A percentile compares a stretch with the other conserved stretches of the same genome.
These are phyloP conservation scores for Elsinoe ampelina DNA, from an alignment of 2,329 filamentous ascomycete genomes.

Conservation along the genomic window DNA sequence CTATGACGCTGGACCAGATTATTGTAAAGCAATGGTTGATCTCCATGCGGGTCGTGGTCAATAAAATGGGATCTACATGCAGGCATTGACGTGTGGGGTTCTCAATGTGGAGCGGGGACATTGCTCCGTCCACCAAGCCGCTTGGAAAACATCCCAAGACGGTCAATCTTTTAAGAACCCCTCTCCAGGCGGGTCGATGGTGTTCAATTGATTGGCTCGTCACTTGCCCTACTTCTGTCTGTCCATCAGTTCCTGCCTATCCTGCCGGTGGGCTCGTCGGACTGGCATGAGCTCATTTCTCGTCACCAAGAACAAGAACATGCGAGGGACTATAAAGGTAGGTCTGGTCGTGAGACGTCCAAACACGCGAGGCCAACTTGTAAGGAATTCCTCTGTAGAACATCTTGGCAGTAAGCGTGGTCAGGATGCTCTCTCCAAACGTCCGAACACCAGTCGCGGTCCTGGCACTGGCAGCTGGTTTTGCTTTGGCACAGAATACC, in stretches of 20 bases:
- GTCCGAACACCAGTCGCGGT: background rate
- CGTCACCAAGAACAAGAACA: background rate
- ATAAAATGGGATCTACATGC: slow-evolving; percentile 2
- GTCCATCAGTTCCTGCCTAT: background rate
- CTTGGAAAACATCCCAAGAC: background rate
- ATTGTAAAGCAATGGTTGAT: background rate
- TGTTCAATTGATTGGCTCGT: background rate
- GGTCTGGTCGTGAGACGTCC: background rate
- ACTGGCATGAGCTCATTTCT: slow-evolving; percentile 3
- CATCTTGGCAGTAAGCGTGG: background rate
- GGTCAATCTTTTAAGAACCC: slow-evolving; percentile 3
- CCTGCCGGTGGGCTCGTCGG: background rate
- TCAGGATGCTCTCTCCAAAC: background rate
- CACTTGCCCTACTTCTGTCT: background rate
- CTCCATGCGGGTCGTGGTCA: background rate
- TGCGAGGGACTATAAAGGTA: background rate
- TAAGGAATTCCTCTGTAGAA: background rate
- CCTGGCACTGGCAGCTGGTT: background rate
- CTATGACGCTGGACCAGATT: too few relatives aligned
- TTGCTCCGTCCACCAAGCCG: background rate
- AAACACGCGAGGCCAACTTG: background rate
- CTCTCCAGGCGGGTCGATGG: slow-evolving; percentile 1
- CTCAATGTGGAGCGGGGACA: background rate
- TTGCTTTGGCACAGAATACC: slow-evolving; percentile 2
- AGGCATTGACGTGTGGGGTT: background rate